phyloP scores from a whole-genome alignment of 192 early-diverging fungal species.

The Pilaira anomala region DNA sequence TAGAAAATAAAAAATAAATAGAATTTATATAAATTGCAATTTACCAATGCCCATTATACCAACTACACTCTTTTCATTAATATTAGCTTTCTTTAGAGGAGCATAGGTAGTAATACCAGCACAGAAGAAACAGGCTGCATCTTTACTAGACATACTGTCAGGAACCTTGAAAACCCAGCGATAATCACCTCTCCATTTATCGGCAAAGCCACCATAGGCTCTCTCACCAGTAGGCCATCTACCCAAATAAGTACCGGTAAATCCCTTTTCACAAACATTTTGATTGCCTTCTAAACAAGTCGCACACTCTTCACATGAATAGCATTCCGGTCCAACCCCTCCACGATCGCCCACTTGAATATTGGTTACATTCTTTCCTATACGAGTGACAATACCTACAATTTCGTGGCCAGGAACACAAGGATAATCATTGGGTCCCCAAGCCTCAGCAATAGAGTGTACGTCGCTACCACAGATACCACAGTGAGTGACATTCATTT shows the following conservation, averaged over 20 bases:
- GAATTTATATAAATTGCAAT: slow-evolving; percentile 55
- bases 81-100: slow-evolving; percentile 45
- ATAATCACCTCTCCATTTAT: slow-evolving; percentile 51
- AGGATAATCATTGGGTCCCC: slow-evolving; percentile 32
- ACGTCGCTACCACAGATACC: slow-evolving; percentile 80
- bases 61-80: slow-evolving; percentile 47
- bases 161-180: slow-evolving; percentile 67
- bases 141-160: slow-evolving; percentile 44
- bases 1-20: slow-evolving; percentile 44
- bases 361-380: slow-evolving; percentile 37
- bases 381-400: slow-evolving; percentile 40
- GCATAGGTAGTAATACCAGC: slow-evolving; percentile 61
- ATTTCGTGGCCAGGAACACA: slow-evolving; percentile 56
- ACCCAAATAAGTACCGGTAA: slow-evolving; percentile 48
- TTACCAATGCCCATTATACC: slow-evolving; percentile 66
- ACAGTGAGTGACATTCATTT: slow-evolving; percentile 54
- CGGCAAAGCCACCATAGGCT: slow-evolving; percentile 47
- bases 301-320: slow-evolving; percentile 49
- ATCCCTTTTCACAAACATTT: slow-evolving; percentile 44
- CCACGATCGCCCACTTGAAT: slow-evolving; percentile 47
- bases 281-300: slow-evolving; percentile 41
- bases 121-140: slow-evolving; percentile 76
- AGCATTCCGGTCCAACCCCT: slow-evolving; percentile 62
- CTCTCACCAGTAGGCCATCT: slow-evolving; percentile 39
- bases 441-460: slow-evolving; percentile 59